phyloP scores from a whole-genome alignment of 2,329 filamentous ascomycete genomes.

The Epichloe brachyelytri region DNA sequence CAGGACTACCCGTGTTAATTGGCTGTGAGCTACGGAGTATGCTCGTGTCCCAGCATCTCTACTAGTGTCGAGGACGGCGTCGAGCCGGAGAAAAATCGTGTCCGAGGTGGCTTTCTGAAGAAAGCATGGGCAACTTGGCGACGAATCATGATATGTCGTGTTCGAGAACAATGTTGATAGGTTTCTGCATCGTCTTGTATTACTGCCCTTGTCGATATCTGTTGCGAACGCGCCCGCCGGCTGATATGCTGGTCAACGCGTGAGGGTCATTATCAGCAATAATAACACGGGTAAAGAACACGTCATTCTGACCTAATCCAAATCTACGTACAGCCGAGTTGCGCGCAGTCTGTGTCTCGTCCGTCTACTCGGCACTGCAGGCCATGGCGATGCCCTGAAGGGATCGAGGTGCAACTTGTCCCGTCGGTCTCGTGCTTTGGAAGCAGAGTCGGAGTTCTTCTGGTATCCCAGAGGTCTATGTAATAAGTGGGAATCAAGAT shows the following conservation, averaged over 20 bases:
- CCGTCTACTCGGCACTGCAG: too few species aligned
- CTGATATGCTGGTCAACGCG: background rate
- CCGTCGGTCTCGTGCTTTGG: too few species aligned
- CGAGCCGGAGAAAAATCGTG: background rate
- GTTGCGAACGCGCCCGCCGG: background rate
- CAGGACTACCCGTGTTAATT: background rate
- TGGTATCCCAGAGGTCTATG: too few species aligned
- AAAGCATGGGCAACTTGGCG: background rate
- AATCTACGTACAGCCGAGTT: background rate
- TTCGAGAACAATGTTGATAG: too few species aligned
- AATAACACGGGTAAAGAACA: background rate
- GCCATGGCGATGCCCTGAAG: too few species aligned
- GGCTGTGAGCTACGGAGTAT: background rate
- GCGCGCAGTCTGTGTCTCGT: background rate
- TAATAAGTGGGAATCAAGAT: too few species aligned
- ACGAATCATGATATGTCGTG: too few species aligned
- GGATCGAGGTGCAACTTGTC: too few species aligned
- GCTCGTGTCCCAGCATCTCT: too few species aligned
- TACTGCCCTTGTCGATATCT: background rate
- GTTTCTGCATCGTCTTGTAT: background rate
- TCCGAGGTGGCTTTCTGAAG: background rate
- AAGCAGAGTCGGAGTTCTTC: too few species aligned
- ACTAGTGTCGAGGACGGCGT: background rate
- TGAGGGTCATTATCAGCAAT: background rate
- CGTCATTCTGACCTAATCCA: slow-evolving; percentile 1